phyloP scores from a whole-genome alignment of 2,329 filamentous ascomycete species.

The Malbranchea zuffiana region DNA sequence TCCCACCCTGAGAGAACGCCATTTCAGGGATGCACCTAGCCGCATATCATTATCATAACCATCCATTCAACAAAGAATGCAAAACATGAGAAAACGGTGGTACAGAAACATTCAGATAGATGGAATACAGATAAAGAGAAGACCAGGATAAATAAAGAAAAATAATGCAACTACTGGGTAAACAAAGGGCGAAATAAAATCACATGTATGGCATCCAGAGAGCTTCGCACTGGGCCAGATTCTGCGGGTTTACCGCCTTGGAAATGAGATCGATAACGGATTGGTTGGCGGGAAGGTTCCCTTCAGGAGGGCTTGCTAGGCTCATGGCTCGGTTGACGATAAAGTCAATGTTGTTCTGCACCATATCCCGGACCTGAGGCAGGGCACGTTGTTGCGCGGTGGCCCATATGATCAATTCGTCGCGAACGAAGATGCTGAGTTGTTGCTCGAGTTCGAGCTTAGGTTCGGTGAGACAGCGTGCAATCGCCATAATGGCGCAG shows the following conservation, averaged over 20 bases:
- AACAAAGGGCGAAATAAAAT: constrained; percentile 9
- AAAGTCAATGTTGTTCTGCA: constrained; percentile 76
- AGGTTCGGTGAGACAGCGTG: constrained; percentile 82
- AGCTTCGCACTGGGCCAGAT: constrained; percentile 76
- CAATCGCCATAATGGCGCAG: constrained; percentile 92
- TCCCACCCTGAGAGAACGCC: constrained; percentile 7
- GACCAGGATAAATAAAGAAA: constrained; percentile 9
- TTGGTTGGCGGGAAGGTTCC: constrained; percentile 83
- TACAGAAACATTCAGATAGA: constrained; percentile 14
- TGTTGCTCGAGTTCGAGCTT: constrained; percentile 78
- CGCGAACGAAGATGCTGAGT: constrained; percentile 84
- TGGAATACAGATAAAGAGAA: constrained; percentile 13
- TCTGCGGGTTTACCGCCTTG: constrained; percentile 85
- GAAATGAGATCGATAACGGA: constrained; percentile 90
- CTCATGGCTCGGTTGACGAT: constrained; percentile 85
- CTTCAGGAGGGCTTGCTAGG: constrained; percentile 65
- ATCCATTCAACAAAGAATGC: constrained; percentile 5
- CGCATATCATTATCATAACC: neutral
- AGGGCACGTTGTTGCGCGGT: constrained; percentile 60
- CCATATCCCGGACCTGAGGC: constrained; percentile 61
- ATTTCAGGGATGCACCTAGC: constrained; percentile 6
- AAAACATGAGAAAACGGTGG: constrained; percentile 11
- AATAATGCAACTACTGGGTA: constrained; percentile 1
- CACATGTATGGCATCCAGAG: constrained; percentile 96
- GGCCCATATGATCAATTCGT: constrained; percentile 98